A percentile compares a stretch with the other conserved stretches of the same genome.
phyloP scores from a whole-genome alignment of 352 stramenopile species.

The Phytophthora brassicae region DNA sequence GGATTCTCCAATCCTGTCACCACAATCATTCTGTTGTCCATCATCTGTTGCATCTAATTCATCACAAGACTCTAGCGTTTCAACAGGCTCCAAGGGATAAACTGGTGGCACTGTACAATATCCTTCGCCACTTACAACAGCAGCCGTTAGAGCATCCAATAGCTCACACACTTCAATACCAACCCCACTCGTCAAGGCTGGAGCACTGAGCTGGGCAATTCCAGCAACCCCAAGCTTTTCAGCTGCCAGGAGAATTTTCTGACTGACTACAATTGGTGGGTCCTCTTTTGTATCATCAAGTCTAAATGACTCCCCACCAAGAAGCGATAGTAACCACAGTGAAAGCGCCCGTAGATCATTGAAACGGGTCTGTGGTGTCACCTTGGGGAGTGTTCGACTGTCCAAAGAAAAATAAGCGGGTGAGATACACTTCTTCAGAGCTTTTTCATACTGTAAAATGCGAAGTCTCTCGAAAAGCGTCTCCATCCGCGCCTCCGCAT shows the following conservation, averaged over 20 bases:
- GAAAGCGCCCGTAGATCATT: slow-evolving; percentile 48
- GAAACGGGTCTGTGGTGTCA: slow-evolving; percentile 41
- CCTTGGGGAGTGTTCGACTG: slow-evolving; percentile 16
- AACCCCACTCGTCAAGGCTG: slow-evolving; percentile 40
- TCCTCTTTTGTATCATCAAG: slow-evolving; percentile 13
- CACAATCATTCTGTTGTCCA: slow-evolving; percentile 13
- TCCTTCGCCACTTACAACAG: slow-evolving; percentile 29
- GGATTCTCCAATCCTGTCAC: slow-evolving; percentile 30
- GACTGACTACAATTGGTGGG: slow-evolving; percentile 33
- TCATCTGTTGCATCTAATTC: slow-evolving; percentile 50
- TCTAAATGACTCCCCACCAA: slow-evolving; percentile 27
- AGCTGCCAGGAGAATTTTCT: slow-evolving; percentile 57
- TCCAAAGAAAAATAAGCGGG: slow-evolving; percentile 51
- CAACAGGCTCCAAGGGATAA: slow-evolving; percentile 47
- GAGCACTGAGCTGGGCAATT: slow-evolving; percentile 38
- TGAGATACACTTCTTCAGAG: slow-evolving; percentile 44
- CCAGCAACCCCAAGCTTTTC: slow-evolving; percentile 43
- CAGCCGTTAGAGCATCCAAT: slow-evolving; percentile 46
- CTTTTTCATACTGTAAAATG: slow-evolving; percentile 48
- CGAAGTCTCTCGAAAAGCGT: slow-evolving; percentile 68
- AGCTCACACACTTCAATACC: slow-evolving; percentile 59
- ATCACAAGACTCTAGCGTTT: slow-evolving; percentile 46
- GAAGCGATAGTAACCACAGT: slow-evolving; percentile 44
- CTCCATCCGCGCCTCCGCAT: slow-evolving; percentile 57
- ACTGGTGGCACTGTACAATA: slow-evolving; percentile 17